A percentile compares a stretch with the other conserved stretches of the same genome.
phyloP scores from a whole-genome alignment of 148 eudicot species.

The Vaccinium vitisidaea region DNA sequence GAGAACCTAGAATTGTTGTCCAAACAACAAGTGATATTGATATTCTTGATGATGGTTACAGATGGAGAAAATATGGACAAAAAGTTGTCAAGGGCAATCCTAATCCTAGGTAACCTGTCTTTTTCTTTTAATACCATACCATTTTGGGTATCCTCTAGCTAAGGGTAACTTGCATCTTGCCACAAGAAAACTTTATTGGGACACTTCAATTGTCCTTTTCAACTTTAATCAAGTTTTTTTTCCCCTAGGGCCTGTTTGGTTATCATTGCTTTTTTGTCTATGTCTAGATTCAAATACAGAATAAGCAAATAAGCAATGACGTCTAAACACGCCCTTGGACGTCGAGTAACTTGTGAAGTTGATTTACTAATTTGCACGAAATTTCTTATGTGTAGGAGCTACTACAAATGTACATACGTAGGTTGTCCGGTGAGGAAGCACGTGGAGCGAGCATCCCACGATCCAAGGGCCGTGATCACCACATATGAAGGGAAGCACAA shows the following conservation, averaged over 20 bases:
- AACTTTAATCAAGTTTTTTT: background rate
- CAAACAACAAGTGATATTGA: slow-evolving; percentile 87
- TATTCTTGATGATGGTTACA: slow-evolving; percentile 73
- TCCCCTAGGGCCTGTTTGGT: background rate
- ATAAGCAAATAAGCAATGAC: too few species aligned
- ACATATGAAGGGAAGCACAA: slow-evolving; percentile 82
- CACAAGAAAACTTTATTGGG: background rate
- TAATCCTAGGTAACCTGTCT: slow-evolving; percentile 57
- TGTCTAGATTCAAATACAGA: background rate
- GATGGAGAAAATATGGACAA: slow-evolving; percentile 88
- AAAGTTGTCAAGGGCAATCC: slow-evolving; percentile 91
- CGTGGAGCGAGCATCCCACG: slow-evolving; percentile 76
- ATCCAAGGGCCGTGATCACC: slow-evolving; percentile 63
- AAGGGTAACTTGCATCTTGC: background rate
- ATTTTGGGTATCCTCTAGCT: background rate
- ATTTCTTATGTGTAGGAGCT: slow-evolving; percentile 51
- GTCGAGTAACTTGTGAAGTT: background rate
- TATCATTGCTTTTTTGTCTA: background rate
- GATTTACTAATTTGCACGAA: background rate
- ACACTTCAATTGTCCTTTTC: background rate
- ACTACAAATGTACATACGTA: slow-evolving; percentile 71
- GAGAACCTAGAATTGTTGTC: slow-evolving; percentile 77
- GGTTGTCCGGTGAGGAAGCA: slow-evolving; percentile 85
- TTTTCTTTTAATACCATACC: background rate
- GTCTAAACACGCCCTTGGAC: background rate